A percentile compares a stretch with the other conserved stretches of the same genome.
These are phyloP conservation scores for Solanum appendiculatum DNA, from an alignment of 257 asterid genomes.

Conservation along the genomic window DNA sequence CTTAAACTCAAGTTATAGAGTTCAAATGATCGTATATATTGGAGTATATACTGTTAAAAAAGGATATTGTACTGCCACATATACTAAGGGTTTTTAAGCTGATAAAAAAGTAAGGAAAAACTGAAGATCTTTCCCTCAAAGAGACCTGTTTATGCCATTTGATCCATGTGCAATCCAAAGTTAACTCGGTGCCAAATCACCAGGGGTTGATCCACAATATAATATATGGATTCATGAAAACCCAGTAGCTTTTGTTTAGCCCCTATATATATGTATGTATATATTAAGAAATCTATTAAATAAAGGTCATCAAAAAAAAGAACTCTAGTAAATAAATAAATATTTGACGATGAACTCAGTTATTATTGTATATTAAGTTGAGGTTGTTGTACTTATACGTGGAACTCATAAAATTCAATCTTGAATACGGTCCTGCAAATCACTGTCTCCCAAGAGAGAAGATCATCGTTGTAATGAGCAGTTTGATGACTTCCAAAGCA, in stretches of 20 bases:
- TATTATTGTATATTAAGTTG: neutral
- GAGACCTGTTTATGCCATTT: neutral
- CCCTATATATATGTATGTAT: neutral
- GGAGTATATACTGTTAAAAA: neutral
- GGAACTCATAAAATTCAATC: neutral
- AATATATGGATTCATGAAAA: neutral
- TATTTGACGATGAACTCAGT: neutral
- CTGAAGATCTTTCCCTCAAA: neutral
- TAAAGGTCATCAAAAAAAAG: neutral
- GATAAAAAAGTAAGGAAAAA: neutral
- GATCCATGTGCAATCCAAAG: neutral
- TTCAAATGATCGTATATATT: neutral
- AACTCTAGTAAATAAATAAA: neutral
- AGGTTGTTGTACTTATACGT: neutral
- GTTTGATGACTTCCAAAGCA: neutral
- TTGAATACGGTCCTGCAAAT: neutral
- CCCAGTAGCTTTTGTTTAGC: neutral
- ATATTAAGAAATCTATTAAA: neutral
- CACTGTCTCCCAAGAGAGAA: neutral
- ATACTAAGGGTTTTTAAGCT: neutral
- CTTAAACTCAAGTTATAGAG: neutral
- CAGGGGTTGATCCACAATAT: neutral
- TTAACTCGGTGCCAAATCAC: neutral
- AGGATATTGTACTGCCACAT: neutral
- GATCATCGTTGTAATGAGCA: neutral